phyloP scores from a whole-genome alignment of 2,329 filamentous ascomycete species.

The Tolypocladium nubicola region DNA sequence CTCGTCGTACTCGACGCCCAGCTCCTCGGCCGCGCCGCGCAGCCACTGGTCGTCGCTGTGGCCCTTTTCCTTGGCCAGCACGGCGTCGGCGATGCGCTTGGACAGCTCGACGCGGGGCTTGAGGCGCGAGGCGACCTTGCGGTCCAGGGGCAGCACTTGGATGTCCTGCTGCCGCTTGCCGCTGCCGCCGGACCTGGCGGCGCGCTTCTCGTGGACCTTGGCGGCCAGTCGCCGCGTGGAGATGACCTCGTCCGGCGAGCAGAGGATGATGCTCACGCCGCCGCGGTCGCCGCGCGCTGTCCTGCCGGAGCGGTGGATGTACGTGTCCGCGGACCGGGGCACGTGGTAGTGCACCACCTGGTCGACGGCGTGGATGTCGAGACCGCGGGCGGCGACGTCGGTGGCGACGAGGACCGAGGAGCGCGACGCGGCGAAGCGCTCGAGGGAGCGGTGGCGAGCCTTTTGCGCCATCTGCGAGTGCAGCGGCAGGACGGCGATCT shows the following conservation, averaged over 20 bases:
- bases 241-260: constrained; percentile 80
- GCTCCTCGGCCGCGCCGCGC: constrained; percentile 73
- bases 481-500: constrained; percentile 63
- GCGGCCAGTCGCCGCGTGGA: constrained; percentile 74
- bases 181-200: constrained; percentile 32
- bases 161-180: constrained; percentile 48
- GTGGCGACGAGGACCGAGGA: constrained; percentile 74
- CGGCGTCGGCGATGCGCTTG: constrained; percentile 78
- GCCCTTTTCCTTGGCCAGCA: constrained; percentile 78
- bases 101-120: constrained; percentile 68
- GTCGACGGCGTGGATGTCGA: constrained; percentile 86
- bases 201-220: constrained; percentile 66
- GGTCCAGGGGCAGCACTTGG: constrained; percentile 72
- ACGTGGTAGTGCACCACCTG: constrained; percentile 93
- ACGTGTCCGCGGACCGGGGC: constrained; percentile 80
- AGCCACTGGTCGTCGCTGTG: constrained; percentile 79
- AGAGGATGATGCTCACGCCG: constrained; percentile 79
- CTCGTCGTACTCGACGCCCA: constrained; percentile 88
- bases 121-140: constrained; percentile 64
- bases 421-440: constrained; percentile 68
- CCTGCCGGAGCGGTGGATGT: constrained; percentile 90
- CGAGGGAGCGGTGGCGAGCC: constrained; percentile 82
- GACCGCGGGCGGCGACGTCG: constrained; percentile 84
- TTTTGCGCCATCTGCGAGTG: constrained; percentile 97
- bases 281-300: constrained; percentile 74